Evolutionary conservation across 2,329 filamentous ascomycete genomes (phyloP).

Genomic region (Fusarium caatingaense): DNA sequence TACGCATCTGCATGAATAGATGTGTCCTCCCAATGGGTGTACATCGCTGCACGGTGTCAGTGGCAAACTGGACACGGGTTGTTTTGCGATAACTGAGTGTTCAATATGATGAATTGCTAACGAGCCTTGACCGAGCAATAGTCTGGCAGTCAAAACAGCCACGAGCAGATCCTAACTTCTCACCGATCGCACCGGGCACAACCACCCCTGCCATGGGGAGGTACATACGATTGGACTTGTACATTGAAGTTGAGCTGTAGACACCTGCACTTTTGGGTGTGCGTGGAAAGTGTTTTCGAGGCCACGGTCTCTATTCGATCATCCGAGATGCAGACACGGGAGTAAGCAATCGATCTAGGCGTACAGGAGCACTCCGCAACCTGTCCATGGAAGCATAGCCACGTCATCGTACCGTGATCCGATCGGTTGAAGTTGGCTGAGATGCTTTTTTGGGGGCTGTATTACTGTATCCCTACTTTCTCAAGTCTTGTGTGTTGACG

Average conservation of each 20-base stretch:
- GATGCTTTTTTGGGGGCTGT: constrained; percentile 20
- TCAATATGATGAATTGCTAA: constrained; percentile 25
- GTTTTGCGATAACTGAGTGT: constrained; percentile 31
- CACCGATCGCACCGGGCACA: constrained; percentile 42
- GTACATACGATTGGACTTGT: constrained; percentile 16
- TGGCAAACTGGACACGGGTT: constrained; percentile 36
- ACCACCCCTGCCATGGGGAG: constrained; percentile 33
- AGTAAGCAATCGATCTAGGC: constrained; percentile 42
- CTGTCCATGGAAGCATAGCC: constrained; percentile 34
- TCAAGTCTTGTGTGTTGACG: not conserved
- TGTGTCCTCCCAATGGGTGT: not conserved
- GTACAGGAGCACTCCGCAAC: not conserved
- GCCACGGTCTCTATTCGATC: constrained; percentile 11
- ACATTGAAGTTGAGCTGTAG: constrained; percentile 7
- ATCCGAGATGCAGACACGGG: constrained; percentile 29
- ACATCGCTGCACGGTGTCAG: constrained; percentile 11
- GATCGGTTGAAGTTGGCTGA: constrained; percentile 41
- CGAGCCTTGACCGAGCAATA: constrained; percentile 37
- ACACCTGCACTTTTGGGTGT: constrained; percentile 27
- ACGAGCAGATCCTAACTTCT: constrained; percentile 32
- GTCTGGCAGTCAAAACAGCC: constrained; percentile 33
- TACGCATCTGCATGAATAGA: constrained; percentile 1
- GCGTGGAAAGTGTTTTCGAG: constrained; percentile 36
- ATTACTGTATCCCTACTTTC: constrained; percentile 10
- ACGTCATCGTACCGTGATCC: constrained; percentile 47